A percentile compares a stretch with the other conserved stretches of the same genome.
Conservation (phyloP, 768 basidiomycete genomes). For the Sporobolomyces phaffii region DNA sequence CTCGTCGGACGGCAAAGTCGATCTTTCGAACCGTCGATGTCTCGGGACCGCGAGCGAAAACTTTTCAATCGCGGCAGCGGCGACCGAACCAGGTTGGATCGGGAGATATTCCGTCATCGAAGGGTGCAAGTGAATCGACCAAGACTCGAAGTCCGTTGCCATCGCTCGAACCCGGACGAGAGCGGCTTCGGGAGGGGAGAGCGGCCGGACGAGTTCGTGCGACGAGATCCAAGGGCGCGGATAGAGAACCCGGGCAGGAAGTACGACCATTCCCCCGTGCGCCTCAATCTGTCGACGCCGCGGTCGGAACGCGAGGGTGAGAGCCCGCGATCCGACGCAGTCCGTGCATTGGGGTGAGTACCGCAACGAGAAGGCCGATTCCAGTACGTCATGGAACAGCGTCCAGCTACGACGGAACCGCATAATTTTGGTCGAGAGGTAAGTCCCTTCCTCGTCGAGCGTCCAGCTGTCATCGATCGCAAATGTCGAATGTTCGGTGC, state of each 20-base stretch:
- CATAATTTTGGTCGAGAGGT: constrained; percentile 32
- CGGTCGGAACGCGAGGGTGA: constrained; percentile 14
- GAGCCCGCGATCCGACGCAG: constrained; percentile 31
- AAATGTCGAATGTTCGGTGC: constrained; percentile 26
- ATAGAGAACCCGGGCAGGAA: constrained; percentile 29
- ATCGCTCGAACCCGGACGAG: constrained; percentile 8
- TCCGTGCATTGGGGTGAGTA: constrained; percentile 30
- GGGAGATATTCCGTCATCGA: constrained; percentile 36
- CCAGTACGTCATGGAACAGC: constrained; percentile 31
- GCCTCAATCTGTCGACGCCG: constrained; percentile 25
- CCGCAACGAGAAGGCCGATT: constrained; percentile 23
- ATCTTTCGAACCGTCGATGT: too few relatives aligned
- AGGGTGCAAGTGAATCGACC: constrained; percentile 34
- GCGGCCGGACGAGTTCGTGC: constrained; percentile 29
- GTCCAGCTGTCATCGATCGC: constrained; percentile 31
- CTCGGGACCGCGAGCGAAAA: constrained; percentile 26
- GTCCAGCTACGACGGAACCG: constrained; percentile 31
- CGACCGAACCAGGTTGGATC: constrained; percentile 28
- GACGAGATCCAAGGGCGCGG: constrained; percentile 25
- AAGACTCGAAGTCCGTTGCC: constrained; percentile 14
- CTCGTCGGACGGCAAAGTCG: neutral
- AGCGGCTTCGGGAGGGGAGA: constrained; percentile 11
- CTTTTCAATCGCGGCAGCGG: constrained; percentile 20
- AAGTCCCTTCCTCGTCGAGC: constrained; percentile 37
- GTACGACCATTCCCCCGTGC: constrained; percentile 12